phyloP scores from a whole-genome alignment of 164 flowering plant species.

The Tetrastigma voinierianum region DNA sequence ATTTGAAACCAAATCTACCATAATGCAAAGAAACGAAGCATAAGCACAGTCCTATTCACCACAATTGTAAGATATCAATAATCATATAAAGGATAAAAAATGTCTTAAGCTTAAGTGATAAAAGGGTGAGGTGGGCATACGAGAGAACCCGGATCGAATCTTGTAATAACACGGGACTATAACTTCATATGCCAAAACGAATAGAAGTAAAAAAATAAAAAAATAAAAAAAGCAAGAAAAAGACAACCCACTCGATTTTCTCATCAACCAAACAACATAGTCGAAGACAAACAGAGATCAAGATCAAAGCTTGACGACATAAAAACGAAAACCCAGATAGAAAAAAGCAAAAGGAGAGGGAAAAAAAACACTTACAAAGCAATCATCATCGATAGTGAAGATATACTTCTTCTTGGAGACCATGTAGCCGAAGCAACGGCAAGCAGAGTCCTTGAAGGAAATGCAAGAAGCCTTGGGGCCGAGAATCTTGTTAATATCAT shows the following conservation, averaged over 20 bases:
- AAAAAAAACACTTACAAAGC: conserved; percentile 60
- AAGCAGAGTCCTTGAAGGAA: conserved; percentile 91
- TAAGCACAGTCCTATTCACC: too few species aligned
- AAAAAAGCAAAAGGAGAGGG: background rate
- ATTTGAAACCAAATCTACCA: background rate
- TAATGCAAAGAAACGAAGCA: too few species aligned
- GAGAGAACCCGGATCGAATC: too few species aligned
- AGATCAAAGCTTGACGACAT: conserved; percentile 5
- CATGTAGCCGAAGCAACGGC: conserved; percentile 86
- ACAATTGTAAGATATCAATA: too few species aligned
- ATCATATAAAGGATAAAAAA: too few species aligned
- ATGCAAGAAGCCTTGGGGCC: conserved; percentile 82
- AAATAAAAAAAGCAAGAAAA: background rate
- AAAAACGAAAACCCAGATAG: background rate
- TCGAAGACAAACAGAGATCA: conserved; percentile 1
- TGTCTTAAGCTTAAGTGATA: too few species aligned
- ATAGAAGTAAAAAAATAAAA: too few species aligned
- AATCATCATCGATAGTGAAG: conserved; percentile 83
- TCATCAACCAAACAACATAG: background rate
- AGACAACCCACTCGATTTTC: background rate
- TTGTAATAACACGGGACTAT: too few species aligned
- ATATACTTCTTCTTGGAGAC: conserved; percentile 90
- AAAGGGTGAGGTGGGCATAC: too few species aligned
- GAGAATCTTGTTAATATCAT: conserved; percentile 67
- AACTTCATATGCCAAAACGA: too few species aligned